phyloP scores from a whole-genome alignment of 306 rosid genomes.

The Luffa aegyptiaca region DNA sequence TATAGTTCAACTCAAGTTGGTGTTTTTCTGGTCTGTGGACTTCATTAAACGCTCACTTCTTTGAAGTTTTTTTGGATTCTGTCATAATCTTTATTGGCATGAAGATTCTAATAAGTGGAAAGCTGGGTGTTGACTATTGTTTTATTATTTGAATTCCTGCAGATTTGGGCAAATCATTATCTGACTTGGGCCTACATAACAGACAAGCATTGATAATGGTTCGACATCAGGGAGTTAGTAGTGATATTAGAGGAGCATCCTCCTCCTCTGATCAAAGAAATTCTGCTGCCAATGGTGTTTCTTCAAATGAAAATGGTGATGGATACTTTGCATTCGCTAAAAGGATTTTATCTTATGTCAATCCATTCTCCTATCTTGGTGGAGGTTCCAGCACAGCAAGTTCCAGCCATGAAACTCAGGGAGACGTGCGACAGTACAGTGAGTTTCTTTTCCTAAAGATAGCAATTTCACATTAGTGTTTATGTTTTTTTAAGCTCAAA shows the following conservation, averaged over 20 bases:
- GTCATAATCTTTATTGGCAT: background rate
- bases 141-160: constrained; percentile 5
- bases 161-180: constrained; percentile 35
- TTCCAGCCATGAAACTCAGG: constrained; percentile 24
- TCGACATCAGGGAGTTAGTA: constrained; percentile 20
- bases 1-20: background rate
- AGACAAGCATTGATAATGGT: constrained; percentile 49
- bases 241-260: constrained; percentile 7
- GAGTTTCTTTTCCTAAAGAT: constrained; percentile 18
- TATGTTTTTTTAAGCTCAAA: background rate
- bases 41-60: background rate
- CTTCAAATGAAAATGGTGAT: constrained; percentile 24
- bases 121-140: background rate
- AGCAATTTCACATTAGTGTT: background rate
- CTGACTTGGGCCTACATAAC: constrained; percentile 37
- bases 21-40: background rate
- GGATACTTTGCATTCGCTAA: constrained; percentile 29
- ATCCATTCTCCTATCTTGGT: constrained; percentile 47
- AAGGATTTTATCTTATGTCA: constrained; percentile 34
- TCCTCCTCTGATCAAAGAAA: constrained; percentile 11
- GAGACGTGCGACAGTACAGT: constrained; percentile 24
- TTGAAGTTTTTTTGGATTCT: background rate
- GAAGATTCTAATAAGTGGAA: background rate
- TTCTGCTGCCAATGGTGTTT: constrained; percentile 8
- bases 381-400: constrained; percentile 28